These are phyloP conservation scores for Aotearoamyces nothofagi DNA, from an alignment of 2,329 filamentous ascomycete genomes.

Conservation along the genomic window DNA sequence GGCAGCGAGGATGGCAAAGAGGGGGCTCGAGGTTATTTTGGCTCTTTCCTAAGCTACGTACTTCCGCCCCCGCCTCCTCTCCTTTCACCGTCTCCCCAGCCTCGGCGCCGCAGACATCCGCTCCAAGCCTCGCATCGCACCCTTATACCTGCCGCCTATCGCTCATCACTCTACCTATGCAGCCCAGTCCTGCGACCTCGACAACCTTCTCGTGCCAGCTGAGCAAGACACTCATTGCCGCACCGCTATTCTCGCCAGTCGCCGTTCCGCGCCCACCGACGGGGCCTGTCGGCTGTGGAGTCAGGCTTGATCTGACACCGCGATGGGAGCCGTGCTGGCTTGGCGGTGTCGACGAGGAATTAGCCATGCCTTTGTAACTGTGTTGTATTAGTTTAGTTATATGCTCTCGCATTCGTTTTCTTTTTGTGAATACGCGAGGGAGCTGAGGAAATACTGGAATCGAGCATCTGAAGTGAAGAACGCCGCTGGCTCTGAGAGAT, in stretches of 20 bases:
- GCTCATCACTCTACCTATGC: constrained; percentile 89
- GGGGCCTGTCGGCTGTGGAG: constrained; percentile 75
- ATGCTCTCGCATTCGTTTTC: no score
- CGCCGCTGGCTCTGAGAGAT: no score
- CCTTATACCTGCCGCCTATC: constrained; percentile 78
- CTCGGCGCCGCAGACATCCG: neutral
- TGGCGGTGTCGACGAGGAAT: constrained; percentile 11
- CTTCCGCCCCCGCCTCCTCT: no score
- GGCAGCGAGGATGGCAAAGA: no score
- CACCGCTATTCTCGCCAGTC: constrained; percentile 54
- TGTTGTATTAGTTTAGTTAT: neutral
- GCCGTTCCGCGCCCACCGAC: constrained; percentile 39
- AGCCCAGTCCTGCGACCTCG: constrained; percentile 80
- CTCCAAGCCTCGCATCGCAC: no score
- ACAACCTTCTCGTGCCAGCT: constrained; percentile 99
- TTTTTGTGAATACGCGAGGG: constrained; percentile 1
- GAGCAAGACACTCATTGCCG: constrained; percentile 89
- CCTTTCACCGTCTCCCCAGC: neutral
- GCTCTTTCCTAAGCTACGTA: no score
- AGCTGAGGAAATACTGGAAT: no score
- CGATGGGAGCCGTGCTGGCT: constrained; percentile 19
- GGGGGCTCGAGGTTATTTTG: no score
- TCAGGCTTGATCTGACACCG: constrained; percentile 29
- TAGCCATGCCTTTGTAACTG: constrained; percentile 87
- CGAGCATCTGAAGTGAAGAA: constrained; percentile 1